A percentile compares a stretch with the other conserved stretches of the same genome.
Evolutionary conservation across 2,329 filamentous ascomycete genomes (phyloP).

Genomic region (Ophiocordyceps camponoti-saundersi): DNA sequence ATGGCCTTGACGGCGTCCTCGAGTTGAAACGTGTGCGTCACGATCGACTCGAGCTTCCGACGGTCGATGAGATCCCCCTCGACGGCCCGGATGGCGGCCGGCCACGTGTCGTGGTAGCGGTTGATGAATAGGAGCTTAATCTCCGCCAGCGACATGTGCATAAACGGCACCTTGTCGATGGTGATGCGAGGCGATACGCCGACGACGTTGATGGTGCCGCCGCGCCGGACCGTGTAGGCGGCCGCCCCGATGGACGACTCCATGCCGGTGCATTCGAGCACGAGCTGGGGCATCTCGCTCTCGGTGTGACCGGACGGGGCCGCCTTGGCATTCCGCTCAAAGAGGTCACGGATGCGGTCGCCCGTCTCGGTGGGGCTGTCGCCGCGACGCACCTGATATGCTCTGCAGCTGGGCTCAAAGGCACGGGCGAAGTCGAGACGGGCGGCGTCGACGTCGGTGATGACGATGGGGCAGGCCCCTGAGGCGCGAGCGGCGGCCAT

Average conservation of each 20-base stretch:
- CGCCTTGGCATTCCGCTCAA: conserved; percentile 20
- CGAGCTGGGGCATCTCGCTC: conserved; percentile 38
- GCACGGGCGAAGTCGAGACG: conserved; percentile 39
- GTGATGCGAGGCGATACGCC: conserved; percentile 38
- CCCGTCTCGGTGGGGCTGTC: conserved; percentile 32
- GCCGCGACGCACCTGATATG: conserved; percentile 32
- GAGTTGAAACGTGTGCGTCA: conserved; percentile 46
- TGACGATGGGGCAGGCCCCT: conserved; percentile 44
- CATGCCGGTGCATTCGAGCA: conserved; percentile 50
- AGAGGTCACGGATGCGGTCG: conserved; percentile 32
- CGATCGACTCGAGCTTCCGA: conserved; percentile 22
- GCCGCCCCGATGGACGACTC: conserved; percentile 46
- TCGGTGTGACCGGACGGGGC: conserved; percentile 21
- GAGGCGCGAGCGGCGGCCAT: conserved; percentile 40
- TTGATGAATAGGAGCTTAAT: conserved; percentile 57
- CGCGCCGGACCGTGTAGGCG: conserved; percentile 35
- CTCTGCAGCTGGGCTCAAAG: conserved; percentile 34
- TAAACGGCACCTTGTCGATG: conserved; percentile 51
- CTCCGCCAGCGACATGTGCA: conserved; percentile 47
- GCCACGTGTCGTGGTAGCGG: conserved; percentile 54
- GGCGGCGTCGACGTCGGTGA: conserved; percentile 42
- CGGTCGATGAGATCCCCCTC: conserved; percentile 42
- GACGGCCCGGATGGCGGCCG: conserved; percentile 43
- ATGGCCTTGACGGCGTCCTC: conserved; percentile 39
- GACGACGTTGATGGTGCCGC: conserved; percentile 45